Base-by-base conservation (phyloP, 2,329 filamentous ascomycete species). In the Aureobasidium mangrovei region DNA sequence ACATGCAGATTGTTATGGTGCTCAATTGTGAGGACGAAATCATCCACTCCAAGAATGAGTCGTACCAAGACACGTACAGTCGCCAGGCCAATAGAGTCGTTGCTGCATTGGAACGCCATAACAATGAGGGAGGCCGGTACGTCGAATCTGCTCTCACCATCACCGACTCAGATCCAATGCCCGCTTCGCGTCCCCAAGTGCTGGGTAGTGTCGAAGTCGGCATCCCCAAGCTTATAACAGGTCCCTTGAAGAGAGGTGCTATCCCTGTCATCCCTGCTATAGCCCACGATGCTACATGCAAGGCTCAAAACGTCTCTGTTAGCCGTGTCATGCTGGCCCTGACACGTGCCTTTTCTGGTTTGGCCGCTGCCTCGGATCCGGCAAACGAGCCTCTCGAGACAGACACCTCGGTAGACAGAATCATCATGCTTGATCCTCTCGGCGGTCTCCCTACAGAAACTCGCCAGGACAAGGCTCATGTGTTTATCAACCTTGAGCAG, bases 401-500 rank as follows among this genome's bases (percentile, higher is more conserved):
- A 18, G 45, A 81, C 57, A 79, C 84, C 0, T 79, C 80, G 0
- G 72, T 98, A 4, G 91, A 97, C 65, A 81, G 91, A 35, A 77
- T 98, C 40, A 95, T 98, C 58, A 74, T 98, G 29, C 77, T 98
- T 5, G 93, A 98, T 67, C 84, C 88, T 0, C 72, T 90, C 0
- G 93, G 93, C 3, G 91, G 90, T 0, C 89, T 91, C 43, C 93
- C 93, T 0, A 88, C 56, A 67, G 77, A 62, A 71, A 77, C 66
- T 68, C 79, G 60, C 72, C 78, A 42, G 72, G 85, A 69, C 61
- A 80, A 77, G 48, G 79, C 86, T 2, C 86, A 93, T 66, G 81
- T 93, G 6, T 97, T 96, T 65, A 81, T 98, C 65, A 98, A 98
- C 62, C 77, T 98, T 55, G 86, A 94, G 65, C 90, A 97, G 65